A percentile compares a stretch with the other conserved stretches of the same genome.
phyloP scores from a whole-genome alignment of 169 alveolate genomes.

The Cryptosporidium tyzzeri region DNA sequence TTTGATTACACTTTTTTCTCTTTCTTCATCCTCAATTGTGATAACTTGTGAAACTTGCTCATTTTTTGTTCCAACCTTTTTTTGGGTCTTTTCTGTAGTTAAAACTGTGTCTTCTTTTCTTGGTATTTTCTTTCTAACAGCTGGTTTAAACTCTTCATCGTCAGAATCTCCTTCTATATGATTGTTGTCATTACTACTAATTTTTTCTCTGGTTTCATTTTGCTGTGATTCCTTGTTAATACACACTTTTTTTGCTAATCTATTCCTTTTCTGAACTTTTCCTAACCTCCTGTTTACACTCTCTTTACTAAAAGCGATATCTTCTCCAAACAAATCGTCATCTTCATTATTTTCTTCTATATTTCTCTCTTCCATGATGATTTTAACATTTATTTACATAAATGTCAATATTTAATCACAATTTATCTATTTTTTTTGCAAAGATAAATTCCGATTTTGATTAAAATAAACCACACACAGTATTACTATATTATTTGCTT shows the following conservation, averaged over 20 bases:
- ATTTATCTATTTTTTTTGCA: neutral
- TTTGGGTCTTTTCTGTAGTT: neutral
- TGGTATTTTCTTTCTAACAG: neutral
- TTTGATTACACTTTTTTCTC: neutral
- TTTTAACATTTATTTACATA: neutral
- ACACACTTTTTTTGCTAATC: neutral
- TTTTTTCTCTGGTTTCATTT: neutral
- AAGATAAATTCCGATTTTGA: neutral
- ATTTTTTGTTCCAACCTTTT: neutral
- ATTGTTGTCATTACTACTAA: neutral
- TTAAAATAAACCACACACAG: neutral
- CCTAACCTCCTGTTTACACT: slow-evolving; percentile 40
- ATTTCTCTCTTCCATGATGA: neutral
- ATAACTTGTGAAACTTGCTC: slow-evolving; percentile 6
- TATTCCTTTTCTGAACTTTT: neutral
- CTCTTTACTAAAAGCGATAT: slow-evolving; percentile 36
- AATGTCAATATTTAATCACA: neutral
- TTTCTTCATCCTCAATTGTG: slow-evolving; percentile 8
- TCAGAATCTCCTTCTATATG: neutral
- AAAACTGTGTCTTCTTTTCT: neutral
- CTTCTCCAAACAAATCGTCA: slow-evolving; percentile 38
- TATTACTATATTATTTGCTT: neutral
- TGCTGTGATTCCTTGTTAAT: neutral
- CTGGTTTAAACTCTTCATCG: neutral
- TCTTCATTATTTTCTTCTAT: slow-evolving; percentile 27